Evolutionary conservation across 352 stramenopile species (phyloP).

Genomic region (Aphanomyces cochlioides): DNA sequence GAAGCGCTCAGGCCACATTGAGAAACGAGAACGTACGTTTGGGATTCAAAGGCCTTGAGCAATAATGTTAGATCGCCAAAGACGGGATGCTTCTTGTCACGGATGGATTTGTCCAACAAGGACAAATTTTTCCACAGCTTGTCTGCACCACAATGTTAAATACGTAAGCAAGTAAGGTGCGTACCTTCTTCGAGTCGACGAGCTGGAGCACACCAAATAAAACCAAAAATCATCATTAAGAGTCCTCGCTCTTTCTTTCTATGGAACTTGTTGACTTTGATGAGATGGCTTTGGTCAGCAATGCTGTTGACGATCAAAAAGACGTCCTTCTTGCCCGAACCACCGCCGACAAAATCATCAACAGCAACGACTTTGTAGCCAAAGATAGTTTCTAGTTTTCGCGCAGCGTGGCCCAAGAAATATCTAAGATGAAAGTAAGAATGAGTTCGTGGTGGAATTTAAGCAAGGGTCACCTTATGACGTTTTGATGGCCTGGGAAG

Average conservation of each 20-base stretch:
- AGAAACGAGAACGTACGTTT: slow-evolving; percentile 48
- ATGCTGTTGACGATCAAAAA: slow-evolving; percentile 77
- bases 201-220: slow-evolving; percentile 71
- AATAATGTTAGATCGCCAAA: slow-evolving; percentile 65
- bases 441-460: not conserved
- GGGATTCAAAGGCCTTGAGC: slow-evolving; percentile 75
- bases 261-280: slow-evolving; percentile 69
- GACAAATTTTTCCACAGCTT: slow-evolving; percentile 76
- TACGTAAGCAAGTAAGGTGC: not conserved
- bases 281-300: slow-evolving; percentile 66
- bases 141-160: slow-evolving; percentile 36
- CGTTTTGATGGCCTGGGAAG: slow-evolving; percentile 74
- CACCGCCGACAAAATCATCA: slow-evolving; percentile 45
- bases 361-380: slow-evolving; percentile 70
- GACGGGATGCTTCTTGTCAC: slow-evolving; percentile 56
- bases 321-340: slow-evolving; percentile 45
- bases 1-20: not conserved
- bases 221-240: slow-evolving; percentile 75
- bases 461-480: slow-evolving; percentile 46
- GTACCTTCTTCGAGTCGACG: slow-evolving; percentile 69
- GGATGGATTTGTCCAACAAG: slow-evolving; percentile 54
- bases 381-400: slow-evolving; percentile 72
- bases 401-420: slow-evolving; percentile 73
- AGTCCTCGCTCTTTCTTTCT: slow-evolving; percentile 57
- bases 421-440: slow-evolving; percentile 43